These are phyloP conservation scores for Rhodocollybia butyracea DNA, from an alignment of 768 basidiomycete genomes.

Conservation along the genomic window DNA sequence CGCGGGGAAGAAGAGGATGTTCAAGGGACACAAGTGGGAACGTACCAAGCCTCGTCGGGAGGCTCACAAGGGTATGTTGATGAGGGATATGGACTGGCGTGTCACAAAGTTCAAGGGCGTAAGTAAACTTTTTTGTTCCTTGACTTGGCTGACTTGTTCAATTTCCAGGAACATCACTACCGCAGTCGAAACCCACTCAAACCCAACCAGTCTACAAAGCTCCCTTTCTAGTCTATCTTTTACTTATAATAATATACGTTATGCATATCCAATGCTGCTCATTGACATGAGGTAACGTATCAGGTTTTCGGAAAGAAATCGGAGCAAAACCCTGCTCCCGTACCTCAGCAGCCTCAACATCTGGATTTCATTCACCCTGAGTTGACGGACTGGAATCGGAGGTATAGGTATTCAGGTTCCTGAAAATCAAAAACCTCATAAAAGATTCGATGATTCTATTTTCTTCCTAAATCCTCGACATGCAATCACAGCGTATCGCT, in stretches of 20 bases:
- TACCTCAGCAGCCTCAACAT: not conserved
- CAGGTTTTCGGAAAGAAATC: not conserved
- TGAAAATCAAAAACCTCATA: not conserved
- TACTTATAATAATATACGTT: not conserved
- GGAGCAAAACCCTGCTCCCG: not conserved
- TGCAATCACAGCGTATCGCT: constrained; percentile 1
- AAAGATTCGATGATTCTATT: not conserved
- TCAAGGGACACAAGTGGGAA: constrained; percentile 93
- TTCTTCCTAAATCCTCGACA: not conserved
- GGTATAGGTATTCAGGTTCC: not conserved
- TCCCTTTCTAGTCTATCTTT: constrained; percentile 49
- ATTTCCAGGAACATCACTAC: constrained; percentile 42
- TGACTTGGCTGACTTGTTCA: constrained; percentile 2
- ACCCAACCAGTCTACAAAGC: constrained; percentile 47
- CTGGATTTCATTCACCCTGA: not conserved
- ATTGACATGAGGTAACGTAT: too few species aligned
- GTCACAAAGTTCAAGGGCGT: constrained; percentile 66
- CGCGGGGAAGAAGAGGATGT: constrained; percentile 78
- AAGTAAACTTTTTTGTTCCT: constrained; percentile 21
- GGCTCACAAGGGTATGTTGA: constrained; percentile 48
- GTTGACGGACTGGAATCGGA: not conserved
- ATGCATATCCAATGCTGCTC: not conserved
- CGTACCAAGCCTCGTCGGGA: constrained; percentile 46
- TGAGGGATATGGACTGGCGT: constrained; percentile 70
- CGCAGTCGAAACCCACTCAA: constrained; percentile 59